Conservation (phyloP, 2,329 filamentous ascomycete species). For the Aciculosporium take region DNA sequence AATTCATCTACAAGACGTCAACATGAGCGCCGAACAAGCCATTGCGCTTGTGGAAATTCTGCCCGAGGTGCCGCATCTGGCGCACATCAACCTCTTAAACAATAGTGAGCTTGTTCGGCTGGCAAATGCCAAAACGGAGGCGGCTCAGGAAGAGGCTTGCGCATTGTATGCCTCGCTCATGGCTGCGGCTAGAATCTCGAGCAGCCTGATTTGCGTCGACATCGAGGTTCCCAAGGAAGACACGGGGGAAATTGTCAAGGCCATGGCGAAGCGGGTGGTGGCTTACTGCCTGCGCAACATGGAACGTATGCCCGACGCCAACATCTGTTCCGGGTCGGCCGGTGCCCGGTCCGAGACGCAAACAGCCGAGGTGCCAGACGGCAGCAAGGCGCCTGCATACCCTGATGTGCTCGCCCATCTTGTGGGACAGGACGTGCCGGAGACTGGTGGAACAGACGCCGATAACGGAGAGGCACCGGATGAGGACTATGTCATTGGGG, state of each 20-base stretch:
- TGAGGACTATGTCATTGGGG: constrained; percentile 90
- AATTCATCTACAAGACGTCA: constrained; percentile 74
- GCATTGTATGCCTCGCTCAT: constrained; percentile 86
- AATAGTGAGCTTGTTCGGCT: constrained; percentile 61
- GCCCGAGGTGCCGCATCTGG: constrained; percentile 66
- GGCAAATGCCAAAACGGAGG: constrained; percentile 62
- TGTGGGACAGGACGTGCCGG: constrained; percentile 52
- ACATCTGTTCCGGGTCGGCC: constrained; percentile 35
- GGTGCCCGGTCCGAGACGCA: constrained; percentile 26
- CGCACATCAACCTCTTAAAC: constrained; percentile 75
- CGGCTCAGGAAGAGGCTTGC: constrained; percentile 79
- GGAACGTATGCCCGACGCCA: constrained; percentile 58
- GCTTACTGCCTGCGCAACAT: constrained; percentile 89
- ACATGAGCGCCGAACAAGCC: constrained; percentile 71
- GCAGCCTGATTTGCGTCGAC: constrained; percentile 75
- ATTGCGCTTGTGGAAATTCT: constrained; percentile 85
- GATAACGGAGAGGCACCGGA: constrained; percentile 61
- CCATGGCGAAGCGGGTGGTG: constrained; percentile 84
- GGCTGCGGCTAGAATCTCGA: constrained; percentile 72
- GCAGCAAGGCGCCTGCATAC: constrained; percentile 27
- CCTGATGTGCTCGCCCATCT: constrained; percentile 79
- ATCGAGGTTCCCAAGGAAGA: constrained; percentile 73
- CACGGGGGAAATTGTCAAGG: constrained; percentile 82
- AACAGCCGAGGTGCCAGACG: constrained; percentile 13
- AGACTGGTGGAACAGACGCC: constrained; percentile 38